Conservation (phyloP, 345 rosid genomes). For the Salix suchowensis region DNA sequence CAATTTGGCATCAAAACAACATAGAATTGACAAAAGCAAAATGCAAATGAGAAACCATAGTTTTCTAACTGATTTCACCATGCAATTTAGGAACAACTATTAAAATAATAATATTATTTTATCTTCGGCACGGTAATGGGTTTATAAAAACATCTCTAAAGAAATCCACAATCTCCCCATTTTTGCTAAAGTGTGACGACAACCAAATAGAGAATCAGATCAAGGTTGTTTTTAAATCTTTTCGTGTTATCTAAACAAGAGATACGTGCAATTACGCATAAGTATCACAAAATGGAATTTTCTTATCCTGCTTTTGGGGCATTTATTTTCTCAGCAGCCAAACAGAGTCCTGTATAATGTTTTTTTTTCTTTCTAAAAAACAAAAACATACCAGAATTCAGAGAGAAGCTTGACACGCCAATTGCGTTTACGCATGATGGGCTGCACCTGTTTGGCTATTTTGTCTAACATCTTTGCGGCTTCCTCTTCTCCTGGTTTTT, state of each 20-base stretch:
- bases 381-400: constrained; percentile 30
- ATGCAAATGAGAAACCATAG: background rate
- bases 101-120: too few species aligned
- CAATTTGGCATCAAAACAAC: background rate
- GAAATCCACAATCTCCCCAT: too few species aligned
- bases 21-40: background rate
- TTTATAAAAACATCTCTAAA: too few species aligned
- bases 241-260: too few species aligned
- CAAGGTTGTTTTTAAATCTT: too few species aligned
- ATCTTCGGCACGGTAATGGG: too few species aligned
- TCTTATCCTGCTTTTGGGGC: too few species aligned
- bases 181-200: background rate
- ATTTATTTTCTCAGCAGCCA: background rate
- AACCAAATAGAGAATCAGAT: background rate
- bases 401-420: constrained; percentile 56
- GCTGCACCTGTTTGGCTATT: constrained; percentile 61
- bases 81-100: too few species aligned
- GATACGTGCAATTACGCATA: too few species aligned
- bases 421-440: constrained; percentile 49
- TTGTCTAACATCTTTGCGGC: constrained; percentile 59
- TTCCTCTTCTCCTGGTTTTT: constrained; percentile 64
- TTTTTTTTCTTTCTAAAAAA: background rate
- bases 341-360: background rate
- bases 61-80: too few species aligned
- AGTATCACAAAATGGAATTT: too few species aligned